Conservation (phyloP, 805 yeast genomes). For the Saccharomycopsis microspora region DNA sequence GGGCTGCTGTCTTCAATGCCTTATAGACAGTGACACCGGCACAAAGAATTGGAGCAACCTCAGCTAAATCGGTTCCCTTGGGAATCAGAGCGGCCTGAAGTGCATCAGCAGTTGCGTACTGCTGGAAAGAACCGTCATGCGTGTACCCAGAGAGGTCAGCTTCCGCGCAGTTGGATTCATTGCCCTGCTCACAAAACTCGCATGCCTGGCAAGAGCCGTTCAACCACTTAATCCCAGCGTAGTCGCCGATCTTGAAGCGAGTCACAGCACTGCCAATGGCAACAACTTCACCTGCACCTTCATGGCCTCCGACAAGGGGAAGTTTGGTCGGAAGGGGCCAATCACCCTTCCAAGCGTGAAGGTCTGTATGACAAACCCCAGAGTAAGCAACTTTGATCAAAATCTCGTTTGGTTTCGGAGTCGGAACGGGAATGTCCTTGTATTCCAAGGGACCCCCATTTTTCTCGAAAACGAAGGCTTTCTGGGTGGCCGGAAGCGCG, state of each 20-base stretch:
- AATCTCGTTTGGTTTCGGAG: slow-evolving; percentile 45
- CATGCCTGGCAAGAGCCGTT: slow-evolving; percentile 52
- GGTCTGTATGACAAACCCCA: slow-evolving; percentile 57
- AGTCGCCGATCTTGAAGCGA: slow-evolving; percentile 47
- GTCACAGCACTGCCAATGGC: slow-evolving; percentile 44
- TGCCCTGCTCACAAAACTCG: slow-evolving; percentile 41
- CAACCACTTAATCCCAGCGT: slow-evolving; percentile 55
- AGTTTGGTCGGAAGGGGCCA: slow-evolving; percentile 49
- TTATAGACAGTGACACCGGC: slow-evolving; percentile 56
- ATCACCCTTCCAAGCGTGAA: slow-evolving; percentile 61
- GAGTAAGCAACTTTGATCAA: slow-evolving; percentile 49
- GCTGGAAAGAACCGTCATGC: slow-evolving; percentile 71
- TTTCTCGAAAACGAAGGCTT: slow-evolving; percentile 40
- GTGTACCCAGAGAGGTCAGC: slow-evolving; percentile 47
- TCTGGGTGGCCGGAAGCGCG: slow-evolving; percentile 36
- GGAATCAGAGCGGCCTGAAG: slow-evolving; percentile 78
- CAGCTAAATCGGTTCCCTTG: slow-evolving; percentile 58
- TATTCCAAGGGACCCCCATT: slow-evolving; percentile 37
- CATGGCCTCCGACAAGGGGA: slow-evolving; percentile 58
- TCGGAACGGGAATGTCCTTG: slow-evolving; percentile 45
- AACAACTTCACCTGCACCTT: slow-evolving; percentile 58
- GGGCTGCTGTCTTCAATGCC: slow-evolving; percentile 41
- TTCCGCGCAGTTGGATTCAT: slow-evolving; percentile 43
- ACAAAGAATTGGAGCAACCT: slow-evolving; percentile 52
- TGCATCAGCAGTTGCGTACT: slow-evolving; percentile 80